A percentile compares a stretch with the other conserved stretches of the same genome.
phyloP scores from a whole-genome alignment of 768 basidiomycete species.

The Rossbeevera mucosa region DNA sequence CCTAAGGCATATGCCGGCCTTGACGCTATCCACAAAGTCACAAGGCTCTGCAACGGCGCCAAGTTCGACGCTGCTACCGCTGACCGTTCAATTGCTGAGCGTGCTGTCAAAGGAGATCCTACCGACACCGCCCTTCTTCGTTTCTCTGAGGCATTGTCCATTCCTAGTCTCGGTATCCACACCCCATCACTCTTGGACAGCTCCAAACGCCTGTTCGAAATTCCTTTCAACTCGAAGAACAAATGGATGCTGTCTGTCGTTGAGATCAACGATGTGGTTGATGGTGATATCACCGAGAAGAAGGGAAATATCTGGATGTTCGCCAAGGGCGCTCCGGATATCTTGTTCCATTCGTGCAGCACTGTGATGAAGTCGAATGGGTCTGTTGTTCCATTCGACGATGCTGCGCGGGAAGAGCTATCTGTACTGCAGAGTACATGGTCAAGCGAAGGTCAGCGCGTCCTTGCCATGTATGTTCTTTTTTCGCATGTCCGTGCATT shows the following conservation, averaged over 20 bases:
- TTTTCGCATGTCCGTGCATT: background rate
- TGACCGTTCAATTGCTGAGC: conserved; percentile 28
- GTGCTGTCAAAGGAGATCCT: conserved; percentile 42
- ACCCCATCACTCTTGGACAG: conserved; percentile 18
- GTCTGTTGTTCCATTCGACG: conserved; percentile 30
- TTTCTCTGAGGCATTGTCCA: conserved; percentile 36
- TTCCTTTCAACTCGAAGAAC: conserved; percentile 48
- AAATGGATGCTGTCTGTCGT: conserved; percentile 56
- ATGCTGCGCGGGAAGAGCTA: conserved; percentile 17
- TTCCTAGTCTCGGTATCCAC: conserved; percentile 22
- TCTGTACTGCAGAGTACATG: conserved; percentile 35
- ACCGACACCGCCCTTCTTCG: conserved; percentile 53
- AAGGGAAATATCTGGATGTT: conserved; percentile 32
- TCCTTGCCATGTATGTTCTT: conserved; percentile 39
- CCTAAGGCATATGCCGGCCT: conserved; percentile 23
- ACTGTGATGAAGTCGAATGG: conserved; percentile 32
- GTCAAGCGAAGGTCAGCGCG: conserved; percentile 50
- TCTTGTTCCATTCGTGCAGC: conserved; percentile 41
- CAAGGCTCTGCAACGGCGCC: conserved; percentile 57
- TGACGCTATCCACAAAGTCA: conserved; percentile 34
- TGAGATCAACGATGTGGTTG: conserved; percentile 15
- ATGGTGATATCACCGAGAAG: conserved; percentile 8
- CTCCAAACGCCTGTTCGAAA: conserved; percentile 31
- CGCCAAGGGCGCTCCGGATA: conserved; percentile 59
- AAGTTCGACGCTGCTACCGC: conserved; percentile 38